Conservation (phyloP, 805 yeast species). For the Ogataea saltuana region DNA sequence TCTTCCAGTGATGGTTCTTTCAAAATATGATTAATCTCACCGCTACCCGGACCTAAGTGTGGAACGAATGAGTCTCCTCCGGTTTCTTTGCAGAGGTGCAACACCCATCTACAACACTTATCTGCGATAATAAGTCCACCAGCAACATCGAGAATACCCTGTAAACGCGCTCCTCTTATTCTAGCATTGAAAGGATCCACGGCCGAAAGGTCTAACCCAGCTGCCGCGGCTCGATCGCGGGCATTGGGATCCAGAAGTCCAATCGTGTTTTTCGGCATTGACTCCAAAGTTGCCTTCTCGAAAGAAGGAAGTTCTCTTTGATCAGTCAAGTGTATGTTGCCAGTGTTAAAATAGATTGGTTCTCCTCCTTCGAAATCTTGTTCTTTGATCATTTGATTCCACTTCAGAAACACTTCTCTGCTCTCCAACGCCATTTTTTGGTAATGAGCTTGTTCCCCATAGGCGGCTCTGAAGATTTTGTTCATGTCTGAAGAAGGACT, state of each 20-base stretch:
- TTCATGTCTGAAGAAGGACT: slow-evolving; percentile 5
- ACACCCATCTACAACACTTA: slow-evolving; percentile 5
- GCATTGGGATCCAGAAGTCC: not conserved
- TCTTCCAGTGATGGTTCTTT: not conserved
- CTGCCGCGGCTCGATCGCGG: not conserved
- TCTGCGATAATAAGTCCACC: slow-evolving; percentile 6
- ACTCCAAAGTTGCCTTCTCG: not conserved
- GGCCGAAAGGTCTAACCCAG: not conserved
- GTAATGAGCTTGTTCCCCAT: slow-evolving; percentile 3
- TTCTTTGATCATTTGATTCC: slow-evolving; percentile 3
- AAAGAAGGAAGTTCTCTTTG: slow-evolving; percentile 2
- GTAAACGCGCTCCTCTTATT: not conserved
- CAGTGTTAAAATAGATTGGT: slow-evolving; percentile 3
- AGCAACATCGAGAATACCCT: slow-evolving; percentile 1
- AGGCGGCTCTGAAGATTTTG: slow-evolving; percentile 4
- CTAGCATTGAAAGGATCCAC: slow-evolving; percentile 1
- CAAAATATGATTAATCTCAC: not conserved
- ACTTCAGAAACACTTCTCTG: slow-evolving; percentile 1
- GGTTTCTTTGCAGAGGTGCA: not conserved
- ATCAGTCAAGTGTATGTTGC: slow-evolving; percentile 2
- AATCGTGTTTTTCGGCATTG: not conserved
- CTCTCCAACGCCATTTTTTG: slow-evolving; percentile 4
- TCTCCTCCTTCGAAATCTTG: slow-evolving; percentile 4
- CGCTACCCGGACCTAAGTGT: not conserved
- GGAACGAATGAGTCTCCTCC: slow-evolving; percentile 1